These are phyloP conservation scores for Coprinopsis cinerea DNA, from an alignment of 768 basidiomycete species.

Conservation along the genomic window DNA sequence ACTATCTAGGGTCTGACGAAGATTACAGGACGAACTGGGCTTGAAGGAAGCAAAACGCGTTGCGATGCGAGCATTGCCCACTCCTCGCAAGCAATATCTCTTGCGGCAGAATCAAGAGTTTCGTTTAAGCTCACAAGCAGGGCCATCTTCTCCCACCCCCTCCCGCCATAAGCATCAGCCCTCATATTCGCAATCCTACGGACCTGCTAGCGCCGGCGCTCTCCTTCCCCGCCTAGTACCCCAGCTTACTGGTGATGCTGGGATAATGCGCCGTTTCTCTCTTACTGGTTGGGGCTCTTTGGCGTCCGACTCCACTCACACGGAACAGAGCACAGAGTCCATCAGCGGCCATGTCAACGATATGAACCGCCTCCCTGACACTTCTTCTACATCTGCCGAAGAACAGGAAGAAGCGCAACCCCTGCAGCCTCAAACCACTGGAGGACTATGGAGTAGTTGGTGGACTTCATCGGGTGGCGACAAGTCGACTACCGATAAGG, in stretches of 20 bases:
- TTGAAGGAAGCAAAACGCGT: constrained; percentile 65
- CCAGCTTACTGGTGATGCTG: constrained; percentile 68
- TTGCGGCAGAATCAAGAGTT: constrained; percentile 50
- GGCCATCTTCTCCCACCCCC: constrained; percentile 21
- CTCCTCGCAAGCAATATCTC: constrained; percentile 61
- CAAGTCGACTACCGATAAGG: constrained; percentile 26
- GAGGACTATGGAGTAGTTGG: constrained; percentile 71
- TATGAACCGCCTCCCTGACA: neutral
- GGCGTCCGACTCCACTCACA: constrained; percentile 24
- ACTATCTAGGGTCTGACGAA: neutral
- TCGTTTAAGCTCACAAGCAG: constrained; percentile 26
- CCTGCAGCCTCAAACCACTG: constrained; percentile 63
- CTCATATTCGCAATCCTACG: constrained; percentile 47
- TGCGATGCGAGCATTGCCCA: constrained; percentile 55
- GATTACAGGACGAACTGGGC: constrained; percentile 60
- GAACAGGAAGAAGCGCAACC: constrained; percentile 15
- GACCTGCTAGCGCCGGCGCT: constrained; percentile 50
- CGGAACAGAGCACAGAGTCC: constrained; percentile 26
- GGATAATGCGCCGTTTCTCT: constrained; percentile 63
- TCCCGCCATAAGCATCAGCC: constrained; percentile 22
- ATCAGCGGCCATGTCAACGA: constrained; percentile 17
- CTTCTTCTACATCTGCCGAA: neutral
- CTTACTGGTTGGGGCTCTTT: constrained; percentile 54
- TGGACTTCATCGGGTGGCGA: constrained; percentile 67
- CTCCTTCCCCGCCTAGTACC: constrained; percentile 65